Base-by-base conservation (phyloP, 2,329 filamentous ascomycete species). In the Coniochaeta prunicola region DNA sequence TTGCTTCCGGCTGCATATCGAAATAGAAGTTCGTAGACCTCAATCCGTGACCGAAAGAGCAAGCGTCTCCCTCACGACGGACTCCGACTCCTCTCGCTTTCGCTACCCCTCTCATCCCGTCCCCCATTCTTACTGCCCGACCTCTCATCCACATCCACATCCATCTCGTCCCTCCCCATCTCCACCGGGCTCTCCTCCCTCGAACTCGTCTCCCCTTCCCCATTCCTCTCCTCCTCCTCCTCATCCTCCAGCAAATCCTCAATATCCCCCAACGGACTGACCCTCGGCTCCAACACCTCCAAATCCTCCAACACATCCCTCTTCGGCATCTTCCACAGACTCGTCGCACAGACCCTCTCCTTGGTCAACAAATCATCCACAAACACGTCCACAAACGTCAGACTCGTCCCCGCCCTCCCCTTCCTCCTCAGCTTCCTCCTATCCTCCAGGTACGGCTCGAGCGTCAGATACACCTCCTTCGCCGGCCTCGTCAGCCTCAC, bases 381-480 rank as follows among this genome's bases (percentile, higher is more conserved):
- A 71, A 99, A 97, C 66, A 93, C 88, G 73, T 99, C 94, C 74
- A 99, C 80, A 68, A 84, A 89, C 2, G 91, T 94, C 65, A 99
- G 72, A 13, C 77, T 80, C 63, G 90, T 92, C 1, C 90, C 89
- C 30, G 85, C 84, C 63, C 91, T 84, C 15, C 86, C 88, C 65
- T 89, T 83, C 61, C 91, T 79, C 72, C 89, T 86, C 73, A 99
- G 70, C 76, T 97, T 99, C 65, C 94, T 80, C 64, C 84, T 82
- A 70, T 99, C 94, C 61, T 85, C 84, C 56, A 99, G 76, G 59
- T 90, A 86, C 30, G 91, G 91, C 76, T 99, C 94, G 48, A 99
- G 77, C 17, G 84, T 84, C 59, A 74, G 76, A 73, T 93, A 96
- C 4, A 97, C 87, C 59, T 94, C 88, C 66, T 88, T 88, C 6